Evolutionary conservation across 2,329 filamentous ascomycete genomes (phyloP), one percentile per base, ranked within the genome.

Genomic region (Pseudomassariella vexata): DNA sequence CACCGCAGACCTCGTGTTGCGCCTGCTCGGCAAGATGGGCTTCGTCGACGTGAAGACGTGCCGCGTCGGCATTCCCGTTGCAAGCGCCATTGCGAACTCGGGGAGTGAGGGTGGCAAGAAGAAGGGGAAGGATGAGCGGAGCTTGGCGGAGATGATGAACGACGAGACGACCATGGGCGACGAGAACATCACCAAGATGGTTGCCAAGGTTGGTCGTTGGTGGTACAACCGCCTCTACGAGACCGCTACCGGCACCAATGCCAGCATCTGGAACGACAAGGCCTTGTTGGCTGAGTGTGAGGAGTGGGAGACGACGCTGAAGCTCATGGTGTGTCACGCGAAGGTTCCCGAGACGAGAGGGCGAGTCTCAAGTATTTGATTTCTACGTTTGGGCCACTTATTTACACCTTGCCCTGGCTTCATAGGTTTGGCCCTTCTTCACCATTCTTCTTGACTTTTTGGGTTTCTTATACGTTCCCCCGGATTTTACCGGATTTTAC

Each of bases 151-250:
- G 49, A 77, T 87, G 61, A 82, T 87, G 59, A 78, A 71, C 19
- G 80, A 86, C 42, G 70, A 79, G 21, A 73, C 76, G n/a, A 68
- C 76, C 1, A 66, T 73, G 10, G 82, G 83, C 15, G 87, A 95
- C 45, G 85, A 88, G 50, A 82, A 79, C 44, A 95, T 96, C 51
- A 86, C 87, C 10, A 89, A 86, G 51, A 94, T 94, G 70, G 88
- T 96, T 15, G 83, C 88, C 11, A 82, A 80, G 41, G 90, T 96
- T 9, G 90, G 88, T 2, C 75, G 92, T 25, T 96, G 90, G 87
- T 98, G 92, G 92, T 96, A 95, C 59, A 85, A 79, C 8, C 78
- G 84, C 32, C 95, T 90, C 65, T 96, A 95, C 55, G 90, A 95
- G 59, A 73, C 35, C 69, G 73, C 5, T 66, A 79, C 7, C 57